A percentile compares a stretch with the other conserved stretches of the same genome.
phyloP scores from a whole-genome alignment of 345 rosid genomes.

The Eucalyptus dawsonii region DNA sequence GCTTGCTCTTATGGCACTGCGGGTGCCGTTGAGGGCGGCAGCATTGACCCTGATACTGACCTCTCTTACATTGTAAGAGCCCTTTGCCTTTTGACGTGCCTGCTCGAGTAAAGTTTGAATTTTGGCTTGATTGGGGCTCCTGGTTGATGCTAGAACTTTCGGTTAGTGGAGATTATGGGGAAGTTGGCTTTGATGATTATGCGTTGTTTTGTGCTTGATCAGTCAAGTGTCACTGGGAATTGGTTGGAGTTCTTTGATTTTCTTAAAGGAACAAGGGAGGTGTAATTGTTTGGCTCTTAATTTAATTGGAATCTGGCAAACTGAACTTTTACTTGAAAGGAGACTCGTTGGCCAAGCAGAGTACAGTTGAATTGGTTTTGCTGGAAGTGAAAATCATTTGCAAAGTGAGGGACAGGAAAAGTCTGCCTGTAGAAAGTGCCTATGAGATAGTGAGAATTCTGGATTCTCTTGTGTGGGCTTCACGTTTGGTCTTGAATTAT shows the following conservation, averaged over 20 bases:
- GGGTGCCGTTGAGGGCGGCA: conserved; percentile 8
- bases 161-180: not conserved
- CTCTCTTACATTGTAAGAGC: conserved; percentile 73
- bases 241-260: not conserved
- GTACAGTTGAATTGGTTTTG: not conserved
- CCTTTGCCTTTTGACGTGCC: not conserved
- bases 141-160: not conserved
- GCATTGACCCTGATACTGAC: conserved; percentile 47
- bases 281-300: not conserved
- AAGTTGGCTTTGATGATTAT: not conserved
- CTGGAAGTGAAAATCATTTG: not conserved
- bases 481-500: not conserved
- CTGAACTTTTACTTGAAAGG: not conserved
- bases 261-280: not conserved
- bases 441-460: not conserved
- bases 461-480: not conserved
- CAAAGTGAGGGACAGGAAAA: not conserved
- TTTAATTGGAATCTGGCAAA: not conserved
- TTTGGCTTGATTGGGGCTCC: not conserved
- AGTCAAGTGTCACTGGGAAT: not conserved
- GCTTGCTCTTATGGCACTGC: conserved; percentile 13
- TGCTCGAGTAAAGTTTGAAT: not conserved
- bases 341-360: not conserved
- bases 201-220: not conserved
- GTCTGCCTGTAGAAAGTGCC: not conserved